Evolutionary conservation across 2,329 filamentous ascomycete species (phyloP).

Genomic region (Exserohilum turcica): DNA sequence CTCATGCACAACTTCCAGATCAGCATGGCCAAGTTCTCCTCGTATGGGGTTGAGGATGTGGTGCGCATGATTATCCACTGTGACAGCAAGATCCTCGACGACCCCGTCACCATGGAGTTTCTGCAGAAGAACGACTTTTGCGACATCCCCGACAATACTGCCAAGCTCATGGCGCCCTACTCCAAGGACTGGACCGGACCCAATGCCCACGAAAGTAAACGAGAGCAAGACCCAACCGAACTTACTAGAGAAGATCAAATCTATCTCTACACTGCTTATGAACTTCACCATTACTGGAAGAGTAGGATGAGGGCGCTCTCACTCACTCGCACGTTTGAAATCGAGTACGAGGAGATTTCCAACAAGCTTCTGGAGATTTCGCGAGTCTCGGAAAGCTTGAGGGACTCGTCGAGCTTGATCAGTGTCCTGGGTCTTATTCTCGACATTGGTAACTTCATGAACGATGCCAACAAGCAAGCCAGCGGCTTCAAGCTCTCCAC

Average conservation of each 20-base stretch:
- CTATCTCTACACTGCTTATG: conserved; percentile 89
- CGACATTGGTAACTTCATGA: conserved; percentile 99
- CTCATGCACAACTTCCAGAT: conserved; percentile 66
- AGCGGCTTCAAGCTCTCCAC: conserved; percentile 97
- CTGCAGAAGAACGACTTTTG: conserved; percentile 90
- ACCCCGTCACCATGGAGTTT: conserved; percentile 94
- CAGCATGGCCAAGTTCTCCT: conserved; percentile 90
- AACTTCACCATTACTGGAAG: conserved; percentile 98
- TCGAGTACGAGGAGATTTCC: conserved; percentile 90
- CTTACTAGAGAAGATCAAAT: conserved; percentile 95
- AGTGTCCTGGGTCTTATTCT: conserved; percentile 94
- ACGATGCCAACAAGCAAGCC: conserved; percentile 97
- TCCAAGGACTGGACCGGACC: conserved; percentile 95
- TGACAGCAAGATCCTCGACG: conserved; percentile 85
- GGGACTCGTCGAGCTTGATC: conserved; percentile 91
- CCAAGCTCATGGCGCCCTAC: conserved; percentile 92
- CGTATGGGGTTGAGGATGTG: conserved; percentile 79
- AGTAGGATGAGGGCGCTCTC: conserved; percentile 90
- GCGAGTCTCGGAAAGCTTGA: conserved; percentile 81
- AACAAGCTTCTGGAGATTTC: conserved; percentile 86
- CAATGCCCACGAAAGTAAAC: conserved; percentile 74
- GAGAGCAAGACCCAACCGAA: conserved; percentile 85
- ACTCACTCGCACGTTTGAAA: conserved; percentile 80
- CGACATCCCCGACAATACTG: conserved; percentile 86
- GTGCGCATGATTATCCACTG: conserved; percentile 95